Conservation (phyloP, 805 yeast species). For the Kodamaea nitidulidarum region DNA sequence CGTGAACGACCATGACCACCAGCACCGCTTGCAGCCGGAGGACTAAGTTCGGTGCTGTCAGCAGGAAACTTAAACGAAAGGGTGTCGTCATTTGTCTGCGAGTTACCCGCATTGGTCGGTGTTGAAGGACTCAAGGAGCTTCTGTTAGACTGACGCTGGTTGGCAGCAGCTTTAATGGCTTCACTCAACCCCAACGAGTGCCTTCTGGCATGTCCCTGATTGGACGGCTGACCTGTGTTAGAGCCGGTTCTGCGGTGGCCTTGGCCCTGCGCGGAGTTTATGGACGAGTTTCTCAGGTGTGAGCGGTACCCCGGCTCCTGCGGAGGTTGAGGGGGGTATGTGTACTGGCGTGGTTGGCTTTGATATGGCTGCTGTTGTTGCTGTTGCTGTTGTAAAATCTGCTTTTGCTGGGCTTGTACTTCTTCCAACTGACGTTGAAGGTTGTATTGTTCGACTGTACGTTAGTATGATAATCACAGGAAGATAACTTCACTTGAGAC, state of each 20-base stretch:
- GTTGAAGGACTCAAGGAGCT: slow-evolving; percentile 29
- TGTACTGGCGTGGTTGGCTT: slow-evolving; percentile 17
- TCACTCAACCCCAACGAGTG: slow-evolving; percentile 89
- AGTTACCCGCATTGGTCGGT: slow-evolving; percentile 15
- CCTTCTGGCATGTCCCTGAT: slow-evolving; percentile 75
- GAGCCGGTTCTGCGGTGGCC: slow-evolving; percentile 37
- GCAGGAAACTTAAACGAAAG: slow-evolving; percentile 57
- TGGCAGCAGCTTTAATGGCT: slow-evolving; percentile 96
- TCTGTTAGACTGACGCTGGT: slow-evolving; percentile 53
- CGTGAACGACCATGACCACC: slow-evolving; percentile 32
- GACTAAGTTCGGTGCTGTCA: slow-evolving; percentile 15
- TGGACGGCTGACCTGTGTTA: slow-evolving; percentile 25
- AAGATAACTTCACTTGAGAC: too few species aligned
- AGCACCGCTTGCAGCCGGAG: slow-evolving; percentile 10
- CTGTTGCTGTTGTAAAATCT: slow-evolving; percentile 65
- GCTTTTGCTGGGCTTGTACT: slow-evolving; percentile 91
- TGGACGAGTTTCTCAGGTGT: slow-evolving; percentile 24
- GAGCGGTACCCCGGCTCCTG: slow-evolving; percentile 22
- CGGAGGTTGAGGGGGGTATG: slow-evolving; percentile 22
- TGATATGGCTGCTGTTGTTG: slow-evolving; percentile 21
- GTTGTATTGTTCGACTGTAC: slow-evolving; percentile 66
- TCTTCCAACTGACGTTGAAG: slow-evolving; percentile 89
- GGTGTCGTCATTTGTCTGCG: slow-evolving; percentile 10
- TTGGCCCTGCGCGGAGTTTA: slow-evolving; percentile 11
- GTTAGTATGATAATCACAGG: too few species aligned